Evolutionary conservation across 352 stramenopile genomes (phyloP), one percentile per base, ranked within the genome.

Genomic region (Pelagophyceae sp.): DNA sequence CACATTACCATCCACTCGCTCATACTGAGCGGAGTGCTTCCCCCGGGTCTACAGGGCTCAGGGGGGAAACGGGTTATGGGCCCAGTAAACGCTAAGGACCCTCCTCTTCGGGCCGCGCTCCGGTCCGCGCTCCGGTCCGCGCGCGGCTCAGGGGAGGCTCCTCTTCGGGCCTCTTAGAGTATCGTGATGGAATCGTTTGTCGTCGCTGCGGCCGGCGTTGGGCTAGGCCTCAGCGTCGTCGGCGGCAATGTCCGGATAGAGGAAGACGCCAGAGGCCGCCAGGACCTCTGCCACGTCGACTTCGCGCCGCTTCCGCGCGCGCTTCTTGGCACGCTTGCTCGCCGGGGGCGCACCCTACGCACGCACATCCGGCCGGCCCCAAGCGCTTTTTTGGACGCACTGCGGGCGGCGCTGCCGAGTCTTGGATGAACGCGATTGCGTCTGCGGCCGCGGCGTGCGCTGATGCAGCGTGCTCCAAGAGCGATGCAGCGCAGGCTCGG

Each of bases 181-280:
- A 54, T 54, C 11, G 45, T 54, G 23, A 54, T 54, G 11, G 11
- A 54, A 11, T 54, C 11, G 23, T 54, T 54, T 54, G 45, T 54
- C 45, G 45, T 54, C 11, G 45, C 23, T 23, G 45, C 23, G 11
- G 45, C 45, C 23, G 45, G 45, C 11, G 45, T 23, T 54, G 45
- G 23, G 45, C 11, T 54, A 23, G 45, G 45, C 23, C 45, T 23
- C 11, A 23, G 11, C 60, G 60, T 72, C 64, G 67, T 40, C 51
- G 33, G 67, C 35, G 67, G 2, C 67, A 37, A 74, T 58, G 19
- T 74, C 67, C 35, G 67, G 67, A n/a, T 33, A 74, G 67, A 74
- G 37, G 67, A 74, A 74, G 67, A 74, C 38, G 67, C 35, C 35
- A 37, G 33, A 6, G 35, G 25, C 33, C 37, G 67, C 37, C 19